phyloP scores from a whole-genome alignment of 2,329 filamentous ascomycete species.

The Paraphaeosphaeria minitans region DNA sequence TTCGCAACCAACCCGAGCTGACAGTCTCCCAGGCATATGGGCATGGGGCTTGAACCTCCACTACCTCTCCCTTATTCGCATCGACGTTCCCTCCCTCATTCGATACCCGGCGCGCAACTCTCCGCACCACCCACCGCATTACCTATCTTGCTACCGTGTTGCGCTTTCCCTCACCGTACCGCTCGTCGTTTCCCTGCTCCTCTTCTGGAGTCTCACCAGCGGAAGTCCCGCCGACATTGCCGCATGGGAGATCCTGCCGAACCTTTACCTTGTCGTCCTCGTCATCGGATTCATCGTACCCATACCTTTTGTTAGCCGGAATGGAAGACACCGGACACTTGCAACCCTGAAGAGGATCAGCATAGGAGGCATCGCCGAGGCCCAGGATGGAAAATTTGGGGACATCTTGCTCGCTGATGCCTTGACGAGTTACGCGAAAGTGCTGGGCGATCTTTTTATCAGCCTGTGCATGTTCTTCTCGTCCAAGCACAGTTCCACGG shows the following conservation, averaged over 20 bases:
- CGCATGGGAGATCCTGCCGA: slow-evolving; percentile 82
- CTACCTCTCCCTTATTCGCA: slow-evolving; percentile 76
- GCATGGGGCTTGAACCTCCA: slow-evolving; percentile 94
- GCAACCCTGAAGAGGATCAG: slow-evolving; percentile 76
- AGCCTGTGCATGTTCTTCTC: slow-evolving; percentile 89
- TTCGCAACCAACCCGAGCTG: neutral
- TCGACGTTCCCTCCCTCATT: slow-evolving; percentile 86
- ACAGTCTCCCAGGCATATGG: slow-evolving; percentile 74
- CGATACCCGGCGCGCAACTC: slow-evolving; percentile 80
- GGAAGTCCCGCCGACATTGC: slow-evolving; percentile 72
- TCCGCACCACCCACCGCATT: slow-evolving; percentile 72
- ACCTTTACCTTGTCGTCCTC: slow-evolving; percentile 78
- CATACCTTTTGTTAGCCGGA: slow-evolving; percentile 68
- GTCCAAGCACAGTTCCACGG: slow-evolving; percentile 72
- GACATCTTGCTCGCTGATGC: slow-evolving; percentile 94
- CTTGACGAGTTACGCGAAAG: slow-evolving; percentile 91
- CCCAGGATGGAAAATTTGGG: slow-evolving; percentile 89
- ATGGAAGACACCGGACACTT: slow-evolving; percentile 77
- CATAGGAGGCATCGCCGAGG: slow-evolving; percentile 83
- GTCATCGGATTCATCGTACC: slow-evolving; percentile 74
- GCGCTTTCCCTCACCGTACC: slow-evolving; percentile 76
- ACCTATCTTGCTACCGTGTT: slow-evolving; percentile 84
- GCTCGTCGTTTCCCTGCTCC: slow-evolving; percentile 70
- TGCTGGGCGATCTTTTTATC: slow-evolving; percentile 87
- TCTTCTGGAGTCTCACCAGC: slow-evolving; percentile 84